Evolutionary conservation across 768 basidiomycete species (phyloP).

Genomic region (Tricholoma terreum): DNA sequence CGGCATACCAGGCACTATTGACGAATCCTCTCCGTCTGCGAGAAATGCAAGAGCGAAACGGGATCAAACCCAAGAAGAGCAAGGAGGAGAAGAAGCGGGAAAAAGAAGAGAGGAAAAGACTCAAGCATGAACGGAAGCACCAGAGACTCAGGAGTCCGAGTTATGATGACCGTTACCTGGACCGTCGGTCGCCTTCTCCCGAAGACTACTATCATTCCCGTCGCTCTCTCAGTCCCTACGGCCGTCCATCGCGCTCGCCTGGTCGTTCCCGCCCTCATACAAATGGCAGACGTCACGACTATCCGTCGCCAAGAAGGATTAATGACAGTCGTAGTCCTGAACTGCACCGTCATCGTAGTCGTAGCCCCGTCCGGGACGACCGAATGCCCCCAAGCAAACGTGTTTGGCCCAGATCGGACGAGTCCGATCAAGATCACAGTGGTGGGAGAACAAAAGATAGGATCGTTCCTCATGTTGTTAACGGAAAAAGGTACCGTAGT

Average conservation of each 20-base stretch:
- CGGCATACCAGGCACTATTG: conserved; percentile 82
- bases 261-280: conserved; percentile 23
- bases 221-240: conserved; percentile 44
- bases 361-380: conserved; percentile 29
- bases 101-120: conserved; percentile 43
- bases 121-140: conserved; percentile 39
- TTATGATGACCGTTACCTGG: conserved; percentile 11
- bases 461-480: conserved; percentile 22
- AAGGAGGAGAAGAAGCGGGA: conserved; percentile 60
- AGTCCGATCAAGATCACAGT: conserved; percentile 43
- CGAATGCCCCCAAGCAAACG: conserved; percentile 18
- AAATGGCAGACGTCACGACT: conserved; percentile 27
- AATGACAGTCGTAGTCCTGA: conserved; percentile 34
- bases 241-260: conserved; percentile 40
- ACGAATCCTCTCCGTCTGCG: conserved; percentile 82
- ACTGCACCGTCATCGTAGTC: conserved; percentile 27
- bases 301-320: conserved; percentile 18
- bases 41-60: conserved; percentile 76
- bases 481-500: conserved; percentile 34
- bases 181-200: conserved; percentile 25
- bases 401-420: conserved; percentile 50
- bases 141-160: conserved; percentile 24
- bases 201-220: conserved; percentile 37
- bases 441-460: conserved; percentile 24
- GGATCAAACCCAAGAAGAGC: conserved; percentile 78